Base-by-base conservation (phyloP, 2,329 filamentous ascomycete genomes). In the Epichloe typhina region DNA sequence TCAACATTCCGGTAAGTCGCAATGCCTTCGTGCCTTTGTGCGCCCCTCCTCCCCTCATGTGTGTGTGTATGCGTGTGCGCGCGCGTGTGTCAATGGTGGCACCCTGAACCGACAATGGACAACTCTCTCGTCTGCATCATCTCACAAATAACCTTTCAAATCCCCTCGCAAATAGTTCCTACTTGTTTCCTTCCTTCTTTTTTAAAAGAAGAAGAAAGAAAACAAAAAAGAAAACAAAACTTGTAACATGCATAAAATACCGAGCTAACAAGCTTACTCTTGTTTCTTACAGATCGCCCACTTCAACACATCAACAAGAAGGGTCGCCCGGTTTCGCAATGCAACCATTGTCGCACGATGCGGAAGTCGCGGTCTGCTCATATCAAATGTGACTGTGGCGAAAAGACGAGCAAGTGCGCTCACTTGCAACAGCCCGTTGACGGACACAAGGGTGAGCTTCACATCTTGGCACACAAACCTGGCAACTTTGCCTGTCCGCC, bases 251-350 rank as follows among this genome's bases (percentile, higher is more conserved):
- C 5, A 19, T n/a, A 9, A 41, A 15, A 37, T 26, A 36, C 17
- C 13, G 19, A 36, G 23, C 44, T 43, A 33, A 48, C 33, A 21
- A 40, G 12, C 15, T 35, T 31, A 11, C 55, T 54, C 17, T 47
- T 49, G 12, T 46, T 23, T 15, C 23, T 36, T 43, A 3, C 61
- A 95, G 93, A 96, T 69, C 88, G 91, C 59, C 87, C 87, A 58
- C 79, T 97, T 58, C 85, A 88, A 64, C 88, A 95, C 67, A 95
- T 96, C 73, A 94, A 94, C 70, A 95, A 95, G 69, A 97, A 97
- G 75, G 91, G 91, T 64, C 86, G 91, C 56, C 93, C 93, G 55
- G 89, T 97, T 60, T 95, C 93, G 61, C 93, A 98, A 83, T 98
- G 93, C 72, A 81, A 88, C 59, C 93, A 98, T 72, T 98, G 93